Percentiles rank a stretch among this genome's conserved stretches.
phyloP scores from a whole-genome alignment of 345 rosid genomes.

The Erucastrum elatum region DNA sequence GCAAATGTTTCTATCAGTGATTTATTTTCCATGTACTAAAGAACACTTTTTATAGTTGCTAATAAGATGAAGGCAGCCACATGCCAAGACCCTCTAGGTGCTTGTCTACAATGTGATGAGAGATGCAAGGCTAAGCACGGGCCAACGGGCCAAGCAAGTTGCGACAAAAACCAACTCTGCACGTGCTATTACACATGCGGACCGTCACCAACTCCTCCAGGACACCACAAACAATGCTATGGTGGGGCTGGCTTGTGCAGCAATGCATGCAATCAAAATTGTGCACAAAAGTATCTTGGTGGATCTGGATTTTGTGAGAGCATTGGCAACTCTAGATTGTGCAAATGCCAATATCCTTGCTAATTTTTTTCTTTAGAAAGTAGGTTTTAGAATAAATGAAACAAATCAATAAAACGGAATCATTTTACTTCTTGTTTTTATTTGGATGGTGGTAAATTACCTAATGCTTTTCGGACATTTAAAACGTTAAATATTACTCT shows the following conservation, averaged over 20 bases:
- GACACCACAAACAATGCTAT: neutral
- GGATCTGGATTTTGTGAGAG: conserved; percentile 23
- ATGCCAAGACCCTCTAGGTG: conserved; percentile 8
- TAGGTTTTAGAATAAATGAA: neutral
- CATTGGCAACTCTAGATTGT: neutral
- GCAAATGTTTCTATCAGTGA: neutral
- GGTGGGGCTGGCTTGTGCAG: conserved; percentile 13
- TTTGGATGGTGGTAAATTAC: neutral
- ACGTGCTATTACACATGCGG: conserved; percentile 7
- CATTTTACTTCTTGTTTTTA: neutral
- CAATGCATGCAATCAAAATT: conserved; percentile 1
- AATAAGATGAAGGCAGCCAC: neutral
- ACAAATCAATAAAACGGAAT: neutral
- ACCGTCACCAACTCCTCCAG: neutral
- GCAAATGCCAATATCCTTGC: conserved; percentile 1
- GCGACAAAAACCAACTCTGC: conserved; percentile 7
- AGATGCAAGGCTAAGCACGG: conserved; percentile 25
- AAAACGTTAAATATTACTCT: neutral
- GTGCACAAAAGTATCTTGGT: conserved; percentile 10
- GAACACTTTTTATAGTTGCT: neutral
- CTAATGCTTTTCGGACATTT: neutral
- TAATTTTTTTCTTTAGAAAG: neutral
- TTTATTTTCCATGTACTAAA: neutral
- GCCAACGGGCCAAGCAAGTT: neutral
- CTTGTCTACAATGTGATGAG: conserved; percentile 9